Base-by-base conservation (phyloP, 306 rosid genomes). In the Cicer chorassanicum region DNA sequence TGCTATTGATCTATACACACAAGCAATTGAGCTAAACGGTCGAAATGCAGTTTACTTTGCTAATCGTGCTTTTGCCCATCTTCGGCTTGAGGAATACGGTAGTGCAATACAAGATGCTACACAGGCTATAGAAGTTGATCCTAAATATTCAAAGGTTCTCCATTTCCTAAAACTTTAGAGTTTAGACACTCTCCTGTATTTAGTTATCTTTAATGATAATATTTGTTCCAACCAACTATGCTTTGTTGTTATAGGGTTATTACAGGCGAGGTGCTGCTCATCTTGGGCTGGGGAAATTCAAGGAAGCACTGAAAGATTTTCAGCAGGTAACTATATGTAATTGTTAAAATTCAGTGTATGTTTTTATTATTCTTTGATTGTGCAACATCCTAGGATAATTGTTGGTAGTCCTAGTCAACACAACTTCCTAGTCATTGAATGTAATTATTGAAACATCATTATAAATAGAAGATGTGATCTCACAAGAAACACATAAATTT, bases 61-160 rank as follows among this genome's bases (percentile, higher is more conserved):
- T 48, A 94, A 94, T 57, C 99, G 99, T 65, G 91, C 99, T 63
- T 85, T 94, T 84, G 97, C 99, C 46, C 97, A 92, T 91, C 84
- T 89, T 69, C 86, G 85, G 78, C 96, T 90, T 69, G 99, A 94
- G 88, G 95, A 94, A 78, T 94, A 94, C 86, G 98, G 99, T 42
- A 90, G 95, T 76, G 99, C 97, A 50, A 92, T 94, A 78, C 92
- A 84, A 66, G 99, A 94, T 90, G 99, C 99, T 59, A 83, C 99
- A 10, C 80, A 57, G 79, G 96, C 99, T 64, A 86, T 92, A 78
- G 97, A 94, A 84, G 86, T 90, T 73, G 93, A 94, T 83, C 96
- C 97, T 65, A 92, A 84, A 82, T 94, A 92, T 80, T 87, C 97
- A 29, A 94, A 94, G 98, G 98, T 84, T 84, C 60, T 81, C 50